Conservation (phyloP, 495 filamentous ascomycete genomes). For the Penicillium silybi region DNA sequence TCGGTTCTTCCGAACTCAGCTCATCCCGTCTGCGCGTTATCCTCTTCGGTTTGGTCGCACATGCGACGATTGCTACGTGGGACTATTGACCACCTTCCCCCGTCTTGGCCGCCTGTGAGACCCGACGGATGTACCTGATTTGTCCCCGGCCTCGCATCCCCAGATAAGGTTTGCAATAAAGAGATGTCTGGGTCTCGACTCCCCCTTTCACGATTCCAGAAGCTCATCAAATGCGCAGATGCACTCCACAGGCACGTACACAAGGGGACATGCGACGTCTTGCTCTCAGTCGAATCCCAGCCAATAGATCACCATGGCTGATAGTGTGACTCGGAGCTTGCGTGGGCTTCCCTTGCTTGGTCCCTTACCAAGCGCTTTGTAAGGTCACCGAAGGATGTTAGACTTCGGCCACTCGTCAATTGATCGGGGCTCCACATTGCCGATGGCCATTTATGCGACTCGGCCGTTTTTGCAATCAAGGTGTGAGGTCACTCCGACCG, state of each 20-base stretch:
- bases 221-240: neutral
- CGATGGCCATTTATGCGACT: slow-evolving; percentile 17
- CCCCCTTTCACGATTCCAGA: slow-evolving; percentile 4
- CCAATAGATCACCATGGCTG: neutral
- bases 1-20: neutral
- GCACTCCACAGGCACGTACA: neutral
- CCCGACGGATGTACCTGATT: slow-evolving; percentile 15
- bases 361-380: slow-evolving; percentile 14
- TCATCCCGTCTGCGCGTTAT: neutral
- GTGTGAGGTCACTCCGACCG: slow-evolving; percentile 1
- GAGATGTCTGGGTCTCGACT: slow-evolving; percentile 15
- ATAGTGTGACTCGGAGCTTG: slow-evolving; percentile 16
- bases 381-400: slow-evolving; percentile 11
- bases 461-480: slow-evolving; percentile 18
- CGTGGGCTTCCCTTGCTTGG: slow-evolving; percentile 20
- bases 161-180: slow-evolving; percentile 23
- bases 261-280: slow-evolving; percentile 1
- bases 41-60: neutral
- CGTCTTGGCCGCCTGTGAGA: slow-evolving; percentile 13
- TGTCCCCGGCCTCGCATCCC: slow-evolving; percentile 12
- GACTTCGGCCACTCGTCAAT: slow-evolving; percentile 14
- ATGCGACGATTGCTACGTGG: slow-evolving; percentile 6
- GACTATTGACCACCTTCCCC: slow-evolving; percentile 1
- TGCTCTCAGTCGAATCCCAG: neutral
- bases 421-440: neutral